Percentiles rank a stretch among this genome's conserved stretches.
These are phyloP conservation scores for Dendryphion nanum DNA, from an alignment of 2,329 filamentous ascomycete genomes.

Conservation along the genomic window DNA sequence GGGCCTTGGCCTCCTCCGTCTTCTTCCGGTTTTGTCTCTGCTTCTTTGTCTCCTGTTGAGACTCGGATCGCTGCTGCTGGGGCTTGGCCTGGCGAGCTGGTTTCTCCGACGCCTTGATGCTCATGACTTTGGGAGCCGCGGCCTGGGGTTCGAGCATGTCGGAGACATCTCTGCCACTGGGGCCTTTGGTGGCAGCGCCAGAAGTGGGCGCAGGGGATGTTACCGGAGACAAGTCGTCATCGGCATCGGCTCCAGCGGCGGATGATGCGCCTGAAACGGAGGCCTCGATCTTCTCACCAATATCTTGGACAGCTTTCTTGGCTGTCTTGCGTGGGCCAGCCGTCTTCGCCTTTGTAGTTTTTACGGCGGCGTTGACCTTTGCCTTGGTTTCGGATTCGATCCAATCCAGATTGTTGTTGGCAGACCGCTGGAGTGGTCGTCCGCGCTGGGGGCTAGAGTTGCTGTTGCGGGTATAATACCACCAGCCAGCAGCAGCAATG, in stretches of 20 bases:
- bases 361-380: constrained; percentile 19
- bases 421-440: constrained; percentile 25
- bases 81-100: constrained; percentile 58
- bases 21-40: constrained; percentile 91
- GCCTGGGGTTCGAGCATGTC: constrained; percentile 84
- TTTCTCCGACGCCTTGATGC: constrained; percentile 68
- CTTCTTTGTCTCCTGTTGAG: constrained; percentile 79
- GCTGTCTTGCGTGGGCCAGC: constrained; percentile 28
- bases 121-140: constrained; percentile 70
- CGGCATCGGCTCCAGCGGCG: constrained; percentile 70
- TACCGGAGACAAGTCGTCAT: constrained; percentile 74
- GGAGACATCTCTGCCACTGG: constrained; percentile 67
- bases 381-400: constrained; percentile 25
- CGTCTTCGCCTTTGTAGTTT: constrained; percentile 30
- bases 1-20: constrained; percentile 73
- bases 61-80: constrained; percentile 56
- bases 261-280: constrained; percentile 53
- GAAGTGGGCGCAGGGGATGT: constrained; percentile 61
- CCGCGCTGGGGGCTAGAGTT: constrained; percentile 21
- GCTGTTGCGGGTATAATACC: constrained; percentile 29
- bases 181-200: constrained; percentile 35
- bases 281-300: constrained; percentile 31
- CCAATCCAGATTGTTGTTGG: constrained; percentile 22
- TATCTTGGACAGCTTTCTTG: constrained; percentile 35
- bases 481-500: constrained; percentile 25